Evolutionary conservation across 495 filamentous ascomycete genomes (phyloP).

Genomic region (Penicillium verhagenii): DNA sequence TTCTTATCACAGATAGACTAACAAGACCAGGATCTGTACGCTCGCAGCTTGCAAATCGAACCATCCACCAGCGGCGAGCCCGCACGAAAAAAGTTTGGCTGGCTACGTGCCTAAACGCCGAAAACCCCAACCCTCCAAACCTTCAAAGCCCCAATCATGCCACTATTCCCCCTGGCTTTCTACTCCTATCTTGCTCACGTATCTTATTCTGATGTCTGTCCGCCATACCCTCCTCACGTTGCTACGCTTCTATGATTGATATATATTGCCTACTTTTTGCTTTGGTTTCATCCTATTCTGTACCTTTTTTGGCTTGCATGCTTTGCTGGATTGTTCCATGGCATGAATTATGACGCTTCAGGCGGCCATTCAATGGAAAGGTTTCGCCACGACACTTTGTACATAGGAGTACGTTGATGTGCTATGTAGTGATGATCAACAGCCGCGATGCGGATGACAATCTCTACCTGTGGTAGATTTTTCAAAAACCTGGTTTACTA

Average conservation of each 20-base stretch:
- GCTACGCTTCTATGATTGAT: constrained; percentile 32
- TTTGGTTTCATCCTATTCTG: constrained; percentile 2
- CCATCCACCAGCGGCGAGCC: constrained; percentile 40
- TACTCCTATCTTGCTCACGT: background rate
- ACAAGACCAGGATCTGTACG: constrained; percentile 41
- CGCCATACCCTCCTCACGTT: constrained; percentile 23
- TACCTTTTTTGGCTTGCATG: constrained; percentile 11
- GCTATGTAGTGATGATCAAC: constrained; percentile 13
- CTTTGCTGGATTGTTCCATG: constrained; percentile 8
- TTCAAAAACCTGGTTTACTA: background rate
- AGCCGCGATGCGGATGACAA: constrained; percentile 7
- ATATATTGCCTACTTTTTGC: constrained; percentile 12
- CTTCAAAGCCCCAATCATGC: background rate
- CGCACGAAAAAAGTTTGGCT: constrained; percentile 45
- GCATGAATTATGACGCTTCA: constrained; percentile 16
- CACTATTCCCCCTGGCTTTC: background rate
- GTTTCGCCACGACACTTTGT: constrained; percentile 18
- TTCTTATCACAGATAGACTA: constrained; percentile 7
- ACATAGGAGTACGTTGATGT: constrained; percentile 19
- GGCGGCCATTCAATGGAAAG: constrained; percentile 9
- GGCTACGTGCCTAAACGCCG: constrained; percentile 35
- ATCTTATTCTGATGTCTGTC: background rate
- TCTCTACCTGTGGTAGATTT: constrained; percentile 19
- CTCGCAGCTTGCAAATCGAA: constrained; percentile 46
- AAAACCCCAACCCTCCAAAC: too few relatives aligned